These are phyloP conservation scores for Boletus tomentosulus DNA, from an alignment of 768 basidiomycete genomes.

Conservation along the genomic window DNA sequence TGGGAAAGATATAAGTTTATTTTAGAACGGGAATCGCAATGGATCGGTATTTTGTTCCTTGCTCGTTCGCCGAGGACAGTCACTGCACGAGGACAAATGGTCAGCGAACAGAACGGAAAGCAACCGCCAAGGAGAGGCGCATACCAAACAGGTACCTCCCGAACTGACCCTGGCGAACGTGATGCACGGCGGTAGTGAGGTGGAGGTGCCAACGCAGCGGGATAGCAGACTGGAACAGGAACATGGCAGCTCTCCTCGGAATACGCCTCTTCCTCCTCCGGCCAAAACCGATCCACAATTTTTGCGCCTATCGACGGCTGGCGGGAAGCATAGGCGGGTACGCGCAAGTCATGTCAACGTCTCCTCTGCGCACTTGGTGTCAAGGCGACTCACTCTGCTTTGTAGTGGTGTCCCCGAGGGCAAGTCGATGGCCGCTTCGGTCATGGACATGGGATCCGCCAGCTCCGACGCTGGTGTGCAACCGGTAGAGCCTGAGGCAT, in stretches of 20 bases:
- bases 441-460: slow-evolving; percentile 18
- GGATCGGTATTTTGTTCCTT: slow-evolving; percentile 10
- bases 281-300: slow-evolving; percentile 30
- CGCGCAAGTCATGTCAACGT: slow-evolving; percentile 10
- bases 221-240: slow-evolving; percentile 8
- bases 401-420: slow-evolving; percentile 2
- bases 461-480: slow-evolving; percentile 18
- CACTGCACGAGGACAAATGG: slow-evolving; percentile 6
- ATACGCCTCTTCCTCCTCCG: slow-evolving; percentile 23
- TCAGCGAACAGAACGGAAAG: neutral
- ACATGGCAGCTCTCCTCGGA: slow-evolving; percentile 18
- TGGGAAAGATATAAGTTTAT: slow-evolving; percentile 7
- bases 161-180: slow-evolving; percentile 11
- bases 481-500: slow-evolving; percentile 6
- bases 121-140: neutral
- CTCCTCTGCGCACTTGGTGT: neutral
- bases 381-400: slow-evolving; percentile 12
- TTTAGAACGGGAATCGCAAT: slow-evolving; percentile 28
- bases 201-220: slow-evolving; percentile 24
- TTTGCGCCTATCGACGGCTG: slow-evolving; percentile 27
- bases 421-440: slow-evolving; percentile 1
- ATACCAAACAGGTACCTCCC: slow-evolving; percentile 14
- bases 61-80: slow-evolving; percentile 14
- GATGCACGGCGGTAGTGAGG: slow-evolving; percentile 26
- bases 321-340: neutral